phyloP scores from a whole-genome alignment of 257 asterid species.

The Salvia hispanica region DNA sequence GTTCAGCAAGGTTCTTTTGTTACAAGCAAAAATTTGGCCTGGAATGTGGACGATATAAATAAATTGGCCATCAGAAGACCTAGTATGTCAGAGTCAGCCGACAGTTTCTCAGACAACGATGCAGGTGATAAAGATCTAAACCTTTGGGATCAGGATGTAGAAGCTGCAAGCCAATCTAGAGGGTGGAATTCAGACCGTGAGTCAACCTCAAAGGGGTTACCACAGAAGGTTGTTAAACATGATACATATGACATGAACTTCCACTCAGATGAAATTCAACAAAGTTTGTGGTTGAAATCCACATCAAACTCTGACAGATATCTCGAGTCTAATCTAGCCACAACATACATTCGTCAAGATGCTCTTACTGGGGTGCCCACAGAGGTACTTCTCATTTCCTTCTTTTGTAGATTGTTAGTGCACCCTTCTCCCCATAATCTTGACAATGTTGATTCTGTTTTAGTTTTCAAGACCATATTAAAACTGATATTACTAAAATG shows the following conservation, averaged over 20 bases:
- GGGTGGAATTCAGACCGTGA: constrained; percentile 77
- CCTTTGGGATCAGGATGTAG: constrained; percentile 50
- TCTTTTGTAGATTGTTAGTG: constrained; percentile 5
- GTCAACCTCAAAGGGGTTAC: constrained; percentile 54
- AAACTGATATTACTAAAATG: constrained; percentile 16
- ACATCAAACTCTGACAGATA: constrained; percentile 45
- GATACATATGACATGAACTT: constrained; percentile 48
- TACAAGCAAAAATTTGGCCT: constrained; percentile 57
- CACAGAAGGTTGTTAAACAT: constrained; percentile 51
- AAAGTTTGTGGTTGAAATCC: constrained; percentile 41
- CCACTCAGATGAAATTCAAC: constrained; percentile 43
- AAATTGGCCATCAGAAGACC: constrained; percentile 52
- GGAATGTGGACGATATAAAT: constrained; percentile 69
- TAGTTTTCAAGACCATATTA: constrained; percentile 1
- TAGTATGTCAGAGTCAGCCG: constrained; percentile 63
- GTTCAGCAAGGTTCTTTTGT: constrained; percentile 49
- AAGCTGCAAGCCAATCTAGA: constrained; percentile 47
- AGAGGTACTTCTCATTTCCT: constrained; percentile 62
- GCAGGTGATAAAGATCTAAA: constrained; percentile 70
- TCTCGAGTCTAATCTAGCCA: constrained; percentile 52
- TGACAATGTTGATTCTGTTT: background rate
- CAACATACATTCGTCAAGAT: constrained; percentile 56
- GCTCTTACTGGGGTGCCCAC: constrained; percentile 79
- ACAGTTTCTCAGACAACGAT: constrained; percentile 81
- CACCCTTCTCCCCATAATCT: constrained; percentile 13